Percentiles rank a stretch among this genome's conserved stretches.
Conservation (phyloP, 306 rosid genomes). For the Quercus rubra region DNA sequence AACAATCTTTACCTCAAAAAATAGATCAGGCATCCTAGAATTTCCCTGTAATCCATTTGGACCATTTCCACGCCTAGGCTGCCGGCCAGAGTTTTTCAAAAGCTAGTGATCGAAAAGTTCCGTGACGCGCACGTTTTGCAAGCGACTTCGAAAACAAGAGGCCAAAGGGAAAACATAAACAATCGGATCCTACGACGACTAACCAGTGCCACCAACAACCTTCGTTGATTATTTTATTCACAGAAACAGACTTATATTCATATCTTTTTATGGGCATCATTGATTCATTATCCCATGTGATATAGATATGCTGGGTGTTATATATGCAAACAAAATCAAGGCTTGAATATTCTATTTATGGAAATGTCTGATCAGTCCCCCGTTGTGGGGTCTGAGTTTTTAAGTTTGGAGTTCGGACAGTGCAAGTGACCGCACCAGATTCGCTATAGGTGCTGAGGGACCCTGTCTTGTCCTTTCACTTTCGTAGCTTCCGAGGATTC, state of each 20-base stretch:
- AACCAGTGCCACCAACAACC: background rate
- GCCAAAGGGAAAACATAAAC: no score
- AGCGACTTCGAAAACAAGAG: background rate
- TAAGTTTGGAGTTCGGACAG: background rate
- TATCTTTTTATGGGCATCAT: no score
- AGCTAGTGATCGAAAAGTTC: no score
- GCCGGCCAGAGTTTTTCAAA: no score
- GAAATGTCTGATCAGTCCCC: conserved; percentile 9
- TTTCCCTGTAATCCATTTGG: no score
- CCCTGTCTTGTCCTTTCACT: background rate
- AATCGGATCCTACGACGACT: background rate
- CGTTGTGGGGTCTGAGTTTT: background rate
- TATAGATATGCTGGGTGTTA: background rate
- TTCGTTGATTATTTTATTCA: background rate
- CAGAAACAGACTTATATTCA: background rate
- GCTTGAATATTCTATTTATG: conserved; percentile 1
- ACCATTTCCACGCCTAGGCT: no score
- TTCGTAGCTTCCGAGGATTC: background rate
- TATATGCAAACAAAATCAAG: no score
- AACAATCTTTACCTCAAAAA: no score
- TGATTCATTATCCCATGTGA: background rate
- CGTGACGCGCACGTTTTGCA: background rate
- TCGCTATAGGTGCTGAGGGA: conserved; percentile 34
- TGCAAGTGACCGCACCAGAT: conserved; percentile 35
- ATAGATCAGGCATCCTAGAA: no score